Base-by-base conservation (phyloP, 2,329 filamentous ascomycete genomes). In the Verticillium nubilum region DNA sequence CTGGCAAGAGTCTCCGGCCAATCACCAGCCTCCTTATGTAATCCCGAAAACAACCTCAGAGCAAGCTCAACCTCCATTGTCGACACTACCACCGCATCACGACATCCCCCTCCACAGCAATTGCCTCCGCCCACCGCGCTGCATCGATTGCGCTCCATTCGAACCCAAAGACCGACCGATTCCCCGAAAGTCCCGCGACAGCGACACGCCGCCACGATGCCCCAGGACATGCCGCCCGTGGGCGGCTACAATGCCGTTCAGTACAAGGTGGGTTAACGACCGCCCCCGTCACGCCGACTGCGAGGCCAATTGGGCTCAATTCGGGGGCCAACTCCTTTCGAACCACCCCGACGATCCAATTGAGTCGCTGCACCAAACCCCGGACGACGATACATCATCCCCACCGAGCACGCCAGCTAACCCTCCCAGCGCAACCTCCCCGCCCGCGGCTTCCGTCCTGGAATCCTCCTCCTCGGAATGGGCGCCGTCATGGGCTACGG, bases 161-260 rank as follows among this genome's bases (percentile, higher is more conserved):
- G 15, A 13, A 53, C 15, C 54, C 31, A 13, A 5, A 54, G 15
- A 55, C 42, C 53, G 57, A 55, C 28, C 61, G 33, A 59, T 37
- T 60, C 15, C n/a, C 26, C 42, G 9, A n/a, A 1, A 59, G 28
- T 29, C 42, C 2, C 52, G 50, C 42, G 42, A 50, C 42, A 50
- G 19, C 42, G 42, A 50, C 4, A 56, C 15, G 23, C 33, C 7
- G n/a, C 19, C 23, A 29, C 66, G 72, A 97, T 98, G 94, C 88
- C 90, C 81, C 93, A 98, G 85, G 95, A 99, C 83, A 91, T 99
- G 86, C 95, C 95, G 81, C 95, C 95, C 69, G 76, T 79, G 72
- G 95, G 94, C 81, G 95, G 95, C 83, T 99, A 99, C 78, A 89
- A 87, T 76, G 89, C 94, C 76, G 89, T 99, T 67, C 95, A 99